A percentile compares a stretch with the other conserved stretches of the same genome.
Conservation (phyloP, 192 early-diverging fungal species). For the Oehlia diaphana region DNA sequence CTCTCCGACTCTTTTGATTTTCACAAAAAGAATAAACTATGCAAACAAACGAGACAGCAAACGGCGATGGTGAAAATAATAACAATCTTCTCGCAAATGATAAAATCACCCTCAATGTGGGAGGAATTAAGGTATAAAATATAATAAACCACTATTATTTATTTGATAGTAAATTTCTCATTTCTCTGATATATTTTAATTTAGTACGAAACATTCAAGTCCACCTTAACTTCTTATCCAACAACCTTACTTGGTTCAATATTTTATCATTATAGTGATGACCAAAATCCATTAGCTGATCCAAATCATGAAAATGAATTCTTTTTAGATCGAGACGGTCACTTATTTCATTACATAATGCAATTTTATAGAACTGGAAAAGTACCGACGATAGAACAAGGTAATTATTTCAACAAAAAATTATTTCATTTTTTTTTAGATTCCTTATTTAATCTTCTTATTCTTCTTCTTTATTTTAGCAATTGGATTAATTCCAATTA, state of each 20-base stretch:
- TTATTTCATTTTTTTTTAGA: no score
- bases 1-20: background rate
- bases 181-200: background rate
- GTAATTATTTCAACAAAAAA: background rate
- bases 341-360: conserved; percentile 22
- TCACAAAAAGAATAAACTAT: background rate
- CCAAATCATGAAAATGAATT: conserved; percentile 11
- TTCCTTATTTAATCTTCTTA: no score
- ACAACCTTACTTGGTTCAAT: conserved; percentile 17
- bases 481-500: conserved; percentile 13
- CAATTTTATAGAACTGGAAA: conserved; percentile 21
- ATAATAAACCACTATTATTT: background rate
- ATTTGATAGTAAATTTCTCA: background rate
- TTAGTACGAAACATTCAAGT: conserved; percentile 22
- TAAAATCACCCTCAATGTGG: conserved; percentile 12
- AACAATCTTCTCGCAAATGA: background rate
- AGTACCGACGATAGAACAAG: conserved; percentile 11
- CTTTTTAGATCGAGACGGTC: conserved; percentile 19
- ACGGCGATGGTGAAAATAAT: background rate
- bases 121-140: conserved; percentile 20
- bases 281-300: background rate
- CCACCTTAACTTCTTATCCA: conserved; percentile 11
- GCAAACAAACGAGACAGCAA: background rate
- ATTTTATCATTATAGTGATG: background rate
- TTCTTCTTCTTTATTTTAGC: background rate